A percentile compares a stretch with the other conserved stretches of the same genome.
phyloP scores from a whole-genome alignment of 192 early-diverging fungal genomes.

The Chytriomyces sp. region DNA sequence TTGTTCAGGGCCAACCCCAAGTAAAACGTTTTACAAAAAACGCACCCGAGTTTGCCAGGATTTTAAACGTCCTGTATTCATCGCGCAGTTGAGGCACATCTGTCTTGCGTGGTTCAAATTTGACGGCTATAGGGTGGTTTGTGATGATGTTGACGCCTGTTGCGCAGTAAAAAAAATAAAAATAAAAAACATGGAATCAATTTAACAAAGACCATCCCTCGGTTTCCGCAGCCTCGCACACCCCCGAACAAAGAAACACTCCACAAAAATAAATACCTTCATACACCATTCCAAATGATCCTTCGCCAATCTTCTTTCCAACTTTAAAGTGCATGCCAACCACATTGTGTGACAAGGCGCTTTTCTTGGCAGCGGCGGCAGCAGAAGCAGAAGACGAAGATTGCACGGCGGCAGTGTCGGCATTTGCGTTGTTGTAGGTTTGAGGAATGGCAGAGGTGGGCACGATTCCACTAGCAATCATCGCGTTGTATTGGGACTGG shows the following conservation, averaged over 20 bases:
- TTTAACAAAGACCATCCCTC: too few relatives aligned
- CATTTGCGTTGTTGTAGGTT: not conserved
- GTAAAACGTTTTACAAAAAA: not conserved
- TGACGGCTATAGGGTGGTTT: constrained; percentile 93
- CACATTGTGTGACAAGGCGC: constrained; percentile 58
- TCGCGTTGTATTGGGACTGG: constrained; percentile 27
- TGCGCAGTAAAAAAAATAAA: not conserved
- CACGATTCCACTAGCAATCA: constrained; percentile 29
- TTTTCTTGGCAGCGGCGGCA: constrained; percentile 8
- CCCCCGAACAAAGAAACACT: not conserved
- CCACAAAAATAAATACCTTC: constrained; percentile 70
- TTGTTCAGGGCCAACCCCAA: not conserved
- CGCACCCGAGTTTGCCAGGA: constrained; percentile 70
- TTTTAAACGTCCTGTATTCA: constrained; percentile 95
- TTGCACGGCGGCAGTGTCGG: too few relatives aligned
- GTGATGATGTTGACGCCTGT: constrained; percentile 84
- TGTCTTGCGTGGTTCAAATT: constrained; percentile 95
- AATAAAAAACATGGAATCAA: too few relatives aligned
- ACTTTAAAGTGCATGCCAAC: constrained; percentile 97
- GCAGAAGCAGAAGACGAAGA: not conserved
- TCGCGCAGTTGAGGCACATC: constrained; percentile 96
- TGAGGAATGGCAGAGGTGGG: constrained; percentile 16
- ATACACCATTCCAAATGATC: constrained; percentile 97
- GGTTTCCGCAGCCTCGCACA: too few relatives aligned
- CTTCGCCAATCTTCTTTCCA: constrained; percentile 95